Evolutionary conservation across 2,329 filamentous ascomycete species (phyloP).

Genomic region (Monilinia polystroma): DNA sequence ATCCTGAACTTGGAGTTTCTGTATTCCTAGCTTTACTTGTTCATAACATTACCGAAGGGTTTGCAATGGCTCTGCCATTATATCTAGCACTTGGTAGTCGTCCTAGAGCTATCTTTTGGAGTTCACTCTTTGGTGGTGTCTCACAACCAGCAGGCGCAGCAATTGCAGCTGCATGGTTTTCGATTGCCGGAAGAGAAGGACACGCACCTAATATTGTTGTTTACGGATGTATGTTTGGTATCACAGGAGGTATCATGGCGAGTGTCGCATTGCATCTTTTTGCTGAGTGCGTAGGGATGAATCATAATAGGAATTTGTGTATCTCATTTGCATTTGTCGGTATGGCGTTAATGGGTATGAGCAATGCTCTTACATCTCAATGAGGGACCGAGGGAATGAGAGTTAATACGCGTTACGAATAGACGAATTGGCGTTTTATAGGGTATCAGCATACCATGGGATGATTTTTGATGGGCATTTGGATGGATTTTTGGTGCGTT

Average conservation of each 20-base stretch:
- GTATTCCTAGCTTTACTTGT: conserved; percentile 96
- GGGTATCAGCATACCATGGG: conserved; percentile 15
- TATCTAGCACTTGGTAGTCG: conserved; percentile 87
- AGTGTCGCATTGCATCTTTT: conserved; percentile 89
- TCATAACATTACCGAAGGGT: conserved; percentile 97
- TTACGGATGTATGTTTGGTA: conserved; percentile 81
- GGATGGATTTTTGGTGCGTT: background rate
- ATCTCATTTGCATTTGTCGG: conserved; percentile 79
- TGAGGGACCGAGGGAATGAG: background rate
- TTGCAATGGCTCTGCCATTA: conserved; percentile 86
- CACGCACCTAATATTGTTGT: conserved; percentile 54
- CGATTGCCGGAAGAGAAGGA: conserved; percentile 57
- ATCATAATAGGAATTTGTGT: conserved; percentile 74
- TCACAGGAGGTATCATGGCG: conserved; percentile 92
- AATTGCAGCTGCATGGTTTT: conserved; percentile 83
- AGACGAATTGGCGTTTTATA: conserved; percentile 17
- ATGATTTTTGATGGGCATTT: background rate
- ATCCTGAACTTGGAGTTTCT: conserved; percentile 80
- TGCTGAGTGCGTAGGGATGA: conserved; percentile 78
- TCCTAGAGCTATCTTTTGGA: conserved; percentile 79
- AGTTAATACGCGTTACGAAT: conserved; percentile 16
- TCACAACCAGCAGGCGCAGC: conserved; percentile 85
- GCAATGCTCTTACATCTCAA: conserved; percentile 73
- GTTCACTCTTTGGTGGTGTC: conserved; percentile 77
- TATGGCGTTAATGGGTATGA: conserved; percentile 84